These are phyloP conservation scores for Diaporthe sp. DNA, from an alignment of 2,329 filamentous ascomycete genomes.

Conservation along the genomic window DNA sequence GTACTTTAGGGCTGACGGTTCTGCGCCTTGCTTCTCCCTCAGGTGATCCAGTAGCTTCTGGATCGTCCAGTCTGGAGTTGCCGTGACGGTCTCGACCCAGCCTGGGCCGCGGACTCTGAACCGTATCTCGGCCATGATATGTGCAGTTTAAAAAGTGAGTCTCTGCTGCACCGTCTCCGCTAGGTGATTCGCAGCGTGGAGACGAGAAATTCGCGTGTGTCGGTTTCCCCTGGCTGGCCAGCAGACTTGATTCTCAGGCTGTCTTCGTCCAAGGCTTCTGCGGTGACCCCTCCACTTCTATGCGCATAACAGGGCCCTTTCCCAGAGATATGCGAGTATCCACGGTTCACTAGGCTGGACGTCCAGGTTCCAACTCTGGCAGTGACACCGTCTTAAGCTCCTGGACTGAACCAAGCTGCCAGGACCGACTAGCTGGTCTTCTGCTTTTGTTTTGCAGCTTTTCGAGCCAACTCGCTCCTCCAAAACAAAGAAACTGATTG, in stretches of 20 bases:
- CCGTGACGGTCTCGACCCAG: conserved; percentile 77
- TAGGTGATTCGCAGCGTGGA: not conserved
- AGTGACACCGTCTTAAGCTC: not conserved
- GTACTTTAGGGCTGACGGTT: conserved; percentile 82
- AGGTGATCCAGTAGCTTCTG: conserved; percentile 72
- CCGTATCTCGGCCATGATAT: conserved; percentile 65
- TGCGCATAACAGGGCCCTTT: not conserved
- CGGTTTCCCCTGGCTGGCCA: not conserved
- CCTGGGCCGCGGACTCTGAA: conserved; percentile 81
- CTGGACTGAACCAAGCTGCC: not conserved
- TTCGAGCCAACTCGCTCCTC: too few species aligned
- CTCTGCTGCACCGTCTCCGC: too few species aligned
- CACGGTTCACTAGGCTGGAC: not conserved
- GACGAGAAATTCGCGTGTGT: not conserved
- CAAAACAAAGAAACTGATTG: not conserved
- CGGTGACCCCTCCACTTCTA: not conserved
- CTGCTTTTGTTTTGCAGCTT: not conserved
- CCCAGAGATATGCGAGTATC: conserved; percentile 25
- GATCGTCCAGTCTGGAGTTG: conserved; percentile 77
- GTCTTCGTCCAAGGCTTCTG: not conserved
- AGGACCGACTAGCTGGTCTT: not conserved
- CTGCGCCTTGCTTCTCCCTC: conserved; percentile 72
- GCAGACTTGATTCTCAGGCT: not conserved
- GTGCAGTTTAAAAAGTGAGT: not conserved
- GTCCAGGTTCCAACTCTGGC: not conserved